Evolutionary conservation across 1,284 basidiomycete species (phyloP).

Genomic region (Sporisorium exsertum): DNA sequence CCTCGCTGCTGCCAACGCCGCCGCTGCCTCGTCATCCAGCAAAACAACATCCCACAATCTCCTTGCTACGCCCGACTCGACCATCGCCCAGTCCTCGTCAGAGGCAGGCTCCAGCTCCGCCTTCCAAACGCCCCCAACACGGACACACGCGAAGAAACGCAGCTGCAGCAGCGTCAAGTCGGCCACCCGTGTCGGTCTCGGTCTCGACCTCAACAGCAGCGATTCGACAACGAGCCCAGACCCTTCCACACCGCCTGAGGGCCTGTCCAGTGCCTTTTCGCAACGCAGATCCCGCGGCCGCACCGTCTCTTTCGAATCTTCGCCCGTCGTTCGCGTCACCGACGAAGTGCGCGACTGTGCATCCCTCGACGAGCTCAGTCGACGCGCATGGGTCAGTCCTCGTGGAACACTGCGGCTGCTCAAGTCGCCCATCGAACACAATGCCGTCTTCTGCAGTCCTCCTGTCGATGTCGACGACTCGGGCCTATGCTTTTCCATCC

Average conservation of each 20-base stretch:
- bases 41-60: conserved; percentile 22
- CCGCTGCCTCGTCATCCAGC: conserved; percentile 12
- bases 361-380: conserved; percentile 53
- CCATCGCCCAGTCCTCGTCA: conserved; percentile 31
- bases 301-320: conserved; percentile 49
- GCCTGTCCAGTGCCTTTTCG: conserved; percentile 23
- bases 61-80: conserved; percentile 38
- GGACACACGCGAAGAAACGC: conserved; percentile 25
- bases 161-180: conserved; percentile 37
- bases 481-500: conserved; percentile 27
- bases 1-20: conserved; percentile 12
- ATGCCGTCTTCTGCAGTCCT: conserved; percentile 43
- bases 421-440: conserved; percentile 39
- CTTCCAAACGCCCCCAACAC: conserved; percentile 37
- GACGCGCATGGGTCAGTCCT: conserved; percentile 57
- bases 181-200: conserved; percentile 35
- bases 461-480: conserved; percentile 49
- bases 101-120: conserved; percentile 22
- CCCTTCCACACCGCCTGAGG: conserved; percentile 38
- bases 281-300: conserved; percentile 26
- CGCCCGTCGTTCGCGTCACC: conserved; percentile 41
- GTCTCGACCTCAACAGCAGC: conserved; percentile 42
- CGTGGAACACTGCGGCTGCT: conserved; percentile 54
- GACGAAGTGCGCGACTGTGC: conserved; percentile 36
- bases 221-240: conserved; percentile 38